phyloP scores from a whole-genome alignment of 2,329 filamentous ascomycete species.

The Pyricularia sp. region DNA sequence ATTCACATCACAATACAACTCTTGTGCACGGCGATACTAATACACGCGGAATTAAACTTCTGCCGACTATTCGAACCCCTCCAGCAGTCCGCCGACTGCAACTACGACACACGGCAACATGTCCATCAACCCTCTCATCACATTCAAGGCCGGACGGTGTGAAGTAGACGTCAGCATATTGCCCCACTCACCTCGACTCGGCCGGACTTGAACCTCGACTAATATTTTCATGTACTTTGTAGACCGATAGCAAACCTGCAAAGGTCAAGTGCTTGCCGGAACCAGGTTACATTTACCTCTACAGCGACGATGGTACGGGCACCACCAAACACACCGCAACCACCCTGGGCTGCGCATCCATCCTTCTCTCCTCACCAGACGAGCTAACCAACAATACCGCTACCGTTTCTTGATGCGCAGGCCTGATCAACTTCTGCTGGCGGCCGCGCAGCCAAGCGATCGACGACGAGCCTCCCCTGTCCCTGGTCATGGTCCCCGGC shows the following conservation, averaged over 20 bases:
- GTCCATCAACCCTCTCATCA: conserved; percentile 80
- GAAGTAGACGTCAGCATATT: conserved; percentile 61
- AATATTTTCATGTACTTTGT: conserved; percentile 21
- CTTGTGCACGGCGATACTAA: background rate
- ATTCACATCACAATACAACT: background rate
- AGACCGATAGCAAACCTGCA: conserved; percentile 44
- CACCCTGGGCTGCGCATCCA: background rate
- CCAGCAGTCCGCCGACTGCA: background rate
- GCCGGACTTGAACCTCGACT: conserved; percentile 5
- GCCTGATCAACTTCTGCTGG: conserved; percentile 97
- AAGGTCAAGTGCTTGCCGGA: conserved; percentile 66
- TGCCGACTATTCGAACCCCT: background rate
- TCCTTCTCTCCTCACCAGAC: background rate
- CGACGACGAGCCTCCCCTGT: conserved; percentile 67
- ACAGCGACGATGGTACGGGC: conserved; percentile 67
- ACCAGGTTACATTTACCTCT: conserved; percentile 85
- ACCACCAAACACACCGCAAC: background rate
- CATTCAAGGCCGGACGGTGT: conserved; percentile 92
- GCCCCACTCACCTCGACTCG: background rate
- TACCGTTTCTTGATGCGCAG: conserved; percentile 28
- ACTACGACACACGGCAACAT: conserved; percentile 34
- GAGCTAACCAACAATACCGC: conserved; percentile 1
- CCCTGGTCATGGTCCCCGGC: conserved; percentile 86
- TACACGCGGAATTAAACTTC: background rate
- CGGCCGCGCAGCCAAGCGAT: conserved; percentile 64